Evolutionary conservation across 2,329 filamentous ascomycete genomes (phyloP), one percentile per base, ranked within the genome.

Genomic region (Thermoascus crustaceus): DNA sequence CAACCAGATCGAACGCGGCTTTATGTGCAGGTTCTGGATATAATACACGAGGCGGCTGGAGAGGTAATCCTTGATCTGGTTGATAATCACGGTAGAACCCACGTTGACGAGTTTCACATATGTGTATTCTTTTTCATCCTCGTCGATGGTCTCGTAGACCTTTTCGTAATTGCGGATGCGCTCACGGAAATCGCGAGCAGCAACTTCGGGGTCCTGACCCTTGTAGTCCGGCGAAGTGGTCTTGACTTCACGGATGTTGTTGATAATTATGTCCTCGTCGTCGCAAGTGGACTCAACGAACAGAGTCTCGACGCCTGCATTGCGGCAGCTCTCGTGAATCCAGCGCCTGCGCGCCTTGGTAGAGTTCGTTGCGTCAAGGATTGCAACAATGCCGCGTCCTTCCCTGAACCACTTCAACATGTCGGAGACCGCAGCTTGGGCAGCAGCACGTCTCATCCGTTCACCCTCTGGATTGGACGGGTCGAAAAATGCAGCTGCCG

Each of bases 51-150:
- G 81, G 39, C 91, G 81, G 60, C 86, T 94, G 60, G 95, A 91
- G 18, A 98, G 72, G 56, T 98, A 98, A 63, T 98, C 91, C 57
- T 87, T 82, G 54, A 98, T 94, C 56, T 84, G 81, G 66, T 96
- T 98, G 74, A 98, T 96, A 54, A 96, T 91, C 56, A 96, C 88
- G 55, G 94, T 86, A 48, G 85, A 85, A 40, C 91, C 88, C 8
- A 96, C 86, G 54, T 98, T 82, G 72, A 96, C 93, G 56, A 98
- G 82, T 66, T 98, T 96, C 57, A 96, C 82, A 57, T 95, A 98
- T 23, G 91, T 94, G 51, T 91, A 77, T 49, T 89, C 73, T 48
- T 76, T 78, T 69, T 96, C 89, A 45, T 93, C 83, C 47, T 83
- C 83, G 48, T 93, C 85, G 52, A 98, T 85, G 1, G 86, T 89